phyloP scores from a whole-genome alignment of 768 basidiomycete species.

The Serendipita vermifera region DNA sequence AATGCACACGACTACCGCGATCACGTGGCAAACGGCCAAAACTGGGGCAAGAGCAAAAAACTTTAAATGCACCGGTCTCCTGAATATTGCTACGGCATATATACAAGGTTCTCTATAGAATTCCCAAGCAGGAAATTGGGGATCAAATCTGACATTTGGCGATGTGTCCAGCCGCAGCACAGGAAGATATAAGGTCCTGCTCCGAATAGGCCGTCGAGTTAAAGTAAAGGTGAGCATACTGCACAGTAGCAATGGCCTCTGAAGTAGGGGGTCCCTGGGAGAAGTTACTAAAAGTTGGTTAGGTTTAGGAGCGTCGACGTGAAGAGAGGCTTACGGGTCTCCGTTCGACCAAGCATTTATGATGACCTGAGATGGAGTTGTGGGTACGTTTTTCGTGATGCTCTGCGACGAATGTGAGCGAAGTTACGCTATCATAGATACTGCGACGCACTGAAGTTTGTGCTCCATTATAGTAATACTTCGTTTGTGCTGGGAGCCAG shows the following conservation, averaged over 20 bases:
- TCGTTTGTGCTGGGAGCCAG: slow-evolving; percentile 13
- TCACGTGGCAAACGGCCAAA: no score
- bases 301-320: background rate
- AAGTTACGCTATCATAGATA: background rate
- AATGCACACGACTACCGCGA: no score
- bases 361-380: slow-evolving; percentile 5
- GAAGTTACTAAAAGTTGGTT: background rate
- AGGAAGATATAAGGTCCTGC: slow-evolving; percentile 11
- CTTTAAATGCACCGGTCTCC: no score
- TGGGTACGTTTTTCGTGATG: slow-evolving; percentile 15
- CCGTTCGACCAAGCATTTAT: slow-evolving; percentile 16
- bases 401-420: slow-evolving; percentile 9
- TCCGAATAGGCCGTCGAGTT: slow-evolving; percentile 14
- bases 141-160: slow-evolving; percentile 9
- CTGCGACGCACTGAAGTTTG: background rate
- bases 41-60: no score
- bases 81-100: no score
- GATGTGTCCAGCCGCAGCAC: slow-evolving; percentile 12
- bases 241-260: slow-evolving; percentile 16
- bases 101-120: no score
- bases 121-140: no score
- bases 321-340: slow-evolving; percentile 11
- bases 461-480: slow-evolving; percentile 13
- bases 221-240: slow-evolving; percentile 16
- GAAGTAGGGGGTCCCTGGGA: slow-evolving; percentile 15